These are phyloP conservation scores for Abelmoschus esculentus DNA, from an alignment of 345 rosid species.

Conservation along the genomic window DNA sequence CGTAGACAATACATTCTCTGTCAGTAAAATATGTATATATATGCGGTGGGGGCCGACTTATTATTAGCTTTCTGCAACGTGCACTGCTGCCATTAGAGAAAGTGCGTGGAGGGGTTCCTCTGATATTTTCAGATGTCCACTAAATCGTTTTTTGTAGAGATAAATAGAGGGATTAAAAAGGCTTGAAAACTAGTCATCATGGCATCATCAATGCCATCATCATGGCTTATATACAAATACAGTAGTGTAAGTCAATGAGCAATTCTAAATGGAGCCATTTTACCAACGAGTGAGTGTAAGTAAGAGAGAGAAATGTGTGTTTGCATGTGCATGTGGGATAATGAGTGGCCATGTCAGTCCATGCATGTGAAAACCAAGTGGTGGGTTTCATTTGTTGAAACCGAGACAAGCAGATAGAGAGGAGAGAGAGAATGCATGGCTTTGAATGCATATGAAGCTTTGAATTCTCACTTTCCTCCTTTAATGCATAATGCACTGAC, in stretches of 20 bases:
- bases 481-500: not conserved
- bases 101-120: slow-evolving; percentile 1
- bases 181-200: slow-evolving; percentile 2
- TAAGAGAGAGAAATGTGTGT: not conserved
- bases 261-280: not conserved
- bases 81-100: not conserved
- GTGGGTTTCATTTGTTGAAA: slow-evolving; percentile 8
- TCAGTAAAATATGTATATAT: too few species aligned
- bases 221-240: not conserved
- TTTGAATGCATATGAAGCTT: not conserved
- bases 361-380: slow-evolving; percentile 16
- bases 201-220: slow-evolving; percentile 7
- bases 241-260: not conserved
- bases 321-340: slow-evolving; percentile 19
- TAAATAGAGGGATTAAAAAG: not conserved
- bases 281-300: not conserved
- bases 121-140: slow-evolving; percentile 1
- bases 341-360: slow-evolving; percentile 17
- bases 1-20: not conserved
- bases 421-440: not conserved
- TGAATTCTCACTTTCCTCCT: not conserved
- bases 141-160: not conserved
- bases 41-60: not conserved
- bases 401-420: slow-evolving; percentile 1
- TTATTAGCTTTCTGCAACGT: slow-evolving; percentile 5